phyloP scores from a whole-genome alignment of 257 asterid species.

The Coffea canephora region DNA sequence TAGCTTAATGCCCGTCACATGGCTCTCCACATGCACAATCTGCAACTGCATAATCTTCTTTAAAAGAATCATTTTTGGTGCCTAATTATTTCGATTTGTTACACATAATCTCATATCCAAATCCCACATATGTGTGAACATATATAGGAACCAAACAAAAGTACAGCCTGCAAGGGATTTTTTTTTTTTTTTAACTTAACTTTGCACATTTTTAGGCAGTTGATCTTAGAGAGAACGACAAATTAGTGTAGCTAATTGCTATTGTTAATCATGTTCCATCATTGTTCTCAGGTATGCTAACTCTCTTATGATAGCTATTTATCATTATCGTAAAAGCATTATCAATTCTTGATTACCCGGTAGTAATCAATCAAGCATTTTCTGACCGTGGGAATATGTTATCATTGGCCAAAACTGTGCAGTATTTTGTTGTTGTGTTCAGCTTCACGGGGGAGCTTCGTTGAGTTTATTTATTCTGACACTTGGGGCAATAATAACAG shows the following conservation, averaged over 20 bases:
- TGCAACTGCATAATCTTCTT: not conserved
- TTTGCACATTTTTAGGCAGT: too few species aligned
- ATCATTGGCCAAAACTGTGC: slow-evolving; percentile 2
- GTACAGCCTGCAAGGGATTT: too few species aligned
- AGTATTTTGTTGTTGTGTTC: not conserved
- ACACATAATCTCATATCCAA: not conserved
- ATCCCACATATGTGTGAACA: not conserved
- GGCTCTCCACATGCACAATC: slow-evolving; percentile 56
- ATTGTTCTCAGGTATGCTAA: not conserved
- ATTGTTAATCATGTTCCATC: not conserved
- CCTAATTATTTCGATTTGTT: not conserved
- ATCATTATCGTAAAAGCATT: not conserved
- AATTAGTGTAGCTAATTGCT: not conserved
- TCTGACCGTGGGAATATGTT: not conserved
- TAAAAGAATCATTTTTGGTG: not conserved
- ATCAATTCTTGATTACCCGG: not conserved
- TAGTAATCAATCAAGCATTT: slow-evolving; percentile 15
- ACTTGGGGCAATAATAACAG: slow-evolving; percentile 4
- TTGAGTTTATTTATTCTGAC: not conserved
- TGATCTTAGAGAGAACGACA: too few species aligned
- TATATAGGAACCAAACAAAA: not conserved
- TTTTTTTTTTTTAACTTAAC: too few species aligned
- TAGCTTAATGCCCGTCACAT: slow-evolving; percentile 53
- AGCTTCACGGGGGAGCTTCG: slow-evolving; percentile 4
- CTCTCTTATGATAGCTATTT: not conserved